Evolutionary conservation across 352 stramenopile genomes (phyloP), one percentile per base, ranked within the genome.

Genomic region (Phytophthora sansomeana): DNA sequence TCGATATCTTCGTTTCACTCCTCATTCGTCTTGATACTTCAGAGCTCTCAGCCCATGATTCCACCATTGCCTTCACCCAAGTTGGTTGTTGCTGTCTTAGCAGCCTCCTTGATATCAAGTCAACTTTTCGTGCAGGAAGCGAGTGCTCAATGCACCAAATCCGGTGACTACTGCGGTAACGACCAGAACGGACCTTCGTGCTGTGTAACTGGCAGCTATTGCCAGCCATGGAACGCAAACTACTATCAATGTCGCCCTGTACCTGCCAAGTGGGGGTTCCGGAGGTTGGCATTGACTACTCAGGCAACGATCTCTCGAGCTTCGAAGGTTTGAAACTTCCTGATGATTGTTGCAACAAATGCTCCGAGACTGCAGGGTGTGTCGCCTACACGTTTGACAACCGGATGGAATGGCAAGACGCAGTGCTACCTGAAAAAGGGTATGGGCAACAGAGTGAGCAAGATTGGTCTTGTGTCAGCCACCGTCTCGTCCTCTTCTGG

Each of bases 181-280:
- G 29, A 43, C 5, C 30, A 52, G 26, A n/a, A 16, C 26, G 26
- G 44, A 11, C 28, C 26, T 14, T 42, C 11, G 38, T 67, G 21
- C 38, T 52, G 58, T 1, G 54, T 61, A 8, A 35, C 19, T 0
- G 63, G 65, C 19, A 58, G 73, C 35, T 85, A 78, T 63, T 85
- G 77, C 67, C 73, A 76, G 51, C 74, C 77, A 3, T 85, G 77
- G 77, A 67, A 80, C 58, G 35, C 63, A 6, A 36, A n/a, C 17
- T 75, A 77, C 64, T 82, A 74, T 67, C 74, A 85, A 53, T 85
- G 77, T 32, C 41, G 78, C 36, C 46, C 71, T 8, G 49, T 57
- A 38, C 75, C 69, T 4, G 21, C 55, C 16, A 41, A 71, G 49
- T 82, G 75, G 54, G 54, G 8, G 44, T 39, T 24, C 72, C 75